These are phyloP conservation scores for Saururus chinensis DNA, from an alignment of 164 flowering plant genomes.

Conservation along the genomic window DNA sequence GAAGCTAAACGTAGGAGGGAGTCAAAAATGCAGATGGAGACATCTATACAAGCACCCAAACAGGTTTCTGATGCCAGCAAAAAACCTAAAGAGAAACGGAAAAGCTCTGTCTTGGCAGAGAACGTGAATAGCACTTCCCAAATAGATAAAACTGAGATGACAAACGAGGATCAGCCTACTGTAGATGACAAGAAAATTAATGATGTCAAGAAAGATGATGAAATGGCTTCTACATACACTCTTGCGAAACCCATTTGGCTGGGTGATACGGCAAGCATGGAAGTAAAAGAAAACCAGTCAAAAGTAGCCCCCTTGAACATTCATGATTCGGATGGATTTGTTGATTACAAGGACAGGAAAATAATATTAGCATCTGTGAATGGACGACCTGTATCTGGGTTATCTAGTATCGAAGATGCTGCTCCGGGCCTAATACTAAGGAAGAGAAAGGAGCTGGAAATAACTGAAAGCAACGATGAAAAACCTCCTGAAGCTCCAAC, in stretches of 20 bases:
- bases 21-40: constrained; percentile 21
- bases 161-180: constrained; percentile 9
- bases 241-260: constrained; percentile 82
- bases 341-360: constrained; percentile 79
- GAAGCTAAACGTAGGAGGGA: constrained; percentile 72
- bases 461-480: constrained; percentile 15
- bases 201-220: constrained; percentile 14
- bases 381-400: constrained; percentile 11
- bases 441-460: constrained; percentile 60
- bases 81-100: constrained; percentile 14
- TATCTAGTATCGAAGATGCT: constrained; percentile 49
- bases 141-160: constrained; percentile 14
- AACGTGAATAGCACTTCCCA: constrained; percentile 11
- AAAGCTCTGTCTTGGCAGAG: constrained; percentile 13
- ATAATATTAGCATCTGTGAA: constrained; percentile 24
- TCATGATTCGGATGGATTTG: constrained; percentile 48
- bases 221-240: constrained; percentile 31
- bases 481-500: constrained; percentile 21
- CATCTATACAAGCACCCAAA: constrained; percentile 15
- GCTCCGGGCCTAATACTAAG: constrained; percentile 80
- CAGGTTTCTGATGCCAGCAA: background rate
- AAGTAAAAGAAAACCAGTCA: constrained; percentile 23
- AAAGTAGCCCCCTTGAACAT: constrained; percentile 15
- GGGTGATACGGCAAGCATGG: constrained; percentile 54
- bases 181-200: constrained; percentile 19